Conservation (phyloP, 495 filamentous ascomycete genomes). For the Penicillium steckii region DNA sequence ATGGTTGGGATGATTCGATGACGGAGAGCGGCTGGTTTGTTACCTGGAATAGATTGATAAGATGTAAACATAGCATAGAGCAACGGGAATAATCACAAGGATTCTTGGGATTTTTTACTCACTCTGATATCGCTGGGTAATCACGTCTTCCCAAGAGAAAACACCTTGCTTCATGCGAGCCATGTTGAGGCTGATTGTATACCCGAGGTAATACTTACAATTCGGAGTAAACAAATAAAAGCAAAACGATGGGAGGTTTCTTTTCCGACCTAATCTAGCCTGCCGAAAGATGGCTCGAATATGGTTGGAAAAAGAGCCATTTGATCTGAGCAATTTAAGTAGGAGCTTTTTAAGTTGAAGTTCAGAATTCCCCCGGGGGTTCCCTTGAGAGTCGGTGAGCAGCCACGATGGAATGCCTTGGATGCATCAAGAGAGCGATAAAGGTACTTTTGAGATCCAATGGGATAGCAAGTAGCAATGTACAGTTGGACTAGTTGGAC, state of each 20-base stretch:
- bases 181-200: conserved; percentile 32
- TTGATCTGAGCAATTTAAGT: conserved; percentile 14
- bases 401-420: too few species aligned
- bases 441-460: too few species aligned
- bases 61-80: not conserved
- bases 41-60: conserved; percentile 22
- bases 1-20: conserved; percentile 9
- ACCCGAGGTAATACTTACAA: too few species aligned
- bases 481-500: too few species aligned
- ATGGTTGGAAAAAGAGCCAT: conserved; percentile 15
- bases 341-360: conserved; percentile 3
- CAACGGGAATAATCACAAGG: too few species aligned
- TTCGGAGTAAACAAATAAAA: too few species aligned
- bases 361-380: not conserved
- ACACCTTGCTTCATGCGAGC: conserved; percentile 41
- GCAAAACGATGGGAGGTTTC: too few species aligned
- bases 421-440: too few species aligned
- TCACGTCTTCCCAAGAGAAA: conserved; percentile 49
- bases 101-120: conserved; percentile 13
- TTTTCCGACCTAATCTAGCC: conserved; percentile 5
- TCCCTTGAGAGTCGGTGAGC: too few species aligned
- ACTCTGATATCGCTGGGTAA: conserved; percentile 48
- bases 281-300: conserved; percentile 11
- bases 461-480: too few species aligned
- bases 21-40: conserved; percentile 36